These are phyloP conservation scores for Zygoascus hellenicus DNA, from an alignment of 1,139 yeast genomes.

Conservation along the genomic window DNA sequence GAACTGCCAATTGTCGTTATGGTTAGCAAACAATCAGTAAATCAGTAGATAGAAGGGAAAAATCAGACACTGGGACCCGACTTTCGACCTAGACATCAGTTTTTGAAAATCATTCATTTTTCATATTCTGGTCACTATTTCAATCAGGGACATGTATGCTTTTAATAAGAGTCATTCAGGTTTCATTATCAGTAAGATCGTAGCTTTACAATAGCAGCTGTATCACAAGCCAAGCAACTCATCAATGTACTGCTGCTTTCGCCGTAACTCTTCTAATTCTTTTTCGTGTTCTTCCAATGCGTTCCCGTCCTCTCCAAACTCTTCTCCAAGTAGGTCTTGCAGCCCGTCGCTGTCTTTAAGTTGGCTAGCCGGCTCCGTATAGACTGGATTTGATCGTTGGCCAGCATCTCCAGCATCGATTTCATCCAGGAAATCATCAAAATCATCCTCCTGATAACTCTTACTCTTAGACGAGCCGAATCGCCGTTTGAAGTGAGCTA, in stretches of 20 bases:
- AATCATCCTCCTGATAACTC: constrained; percentile 24
- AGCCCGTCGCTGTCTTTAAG: constrained; percentile 21
- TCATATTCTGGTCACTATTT: too few relatives aligned
- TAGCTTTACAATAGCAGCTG: too few relatives aligned
- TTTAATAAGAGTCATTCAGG: too few relatives aligned
- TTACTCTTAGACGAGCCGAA: constrained; percentile 16
- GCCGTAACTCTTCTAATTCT: background rate
- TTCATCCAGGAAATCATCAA: constrained; percentile 28
- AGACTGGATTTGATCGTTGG: background rate
- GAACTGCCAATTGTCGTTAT: too few relatives aligned
- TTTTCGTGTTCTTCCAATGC: background rate
- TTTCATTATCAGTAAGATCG: too few relatives aligned
- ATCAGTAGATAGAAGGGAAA: too few relatives aligned
- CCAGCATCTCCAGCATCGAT: background rate
- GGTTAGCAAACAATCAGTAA: too few relatives aligned
- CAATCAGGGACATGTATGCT: too few relatives aligned
- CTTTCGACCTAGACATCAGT: too few relatives aligned
- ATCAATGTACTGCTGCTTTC: constrained; percentile 5
- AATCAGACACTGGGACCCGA: too few relatives aligned
- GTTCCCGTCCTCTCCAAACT: background rate
- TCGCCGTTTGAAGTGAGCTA: constrained; percentile 21
- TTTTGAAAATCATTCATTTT: too few relatives aligned
- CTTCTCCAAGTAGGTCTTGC: constrained; percentile 21
- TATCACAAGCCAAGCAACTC: constrained; percentile 3
- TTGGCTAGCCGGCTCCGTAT: constrained; percentile 11